These are phyloP conservation scores for Euphrasia confusa DNA, from an alignment of 257 asterid genomes.

Conservation along the genomic window DNA sequence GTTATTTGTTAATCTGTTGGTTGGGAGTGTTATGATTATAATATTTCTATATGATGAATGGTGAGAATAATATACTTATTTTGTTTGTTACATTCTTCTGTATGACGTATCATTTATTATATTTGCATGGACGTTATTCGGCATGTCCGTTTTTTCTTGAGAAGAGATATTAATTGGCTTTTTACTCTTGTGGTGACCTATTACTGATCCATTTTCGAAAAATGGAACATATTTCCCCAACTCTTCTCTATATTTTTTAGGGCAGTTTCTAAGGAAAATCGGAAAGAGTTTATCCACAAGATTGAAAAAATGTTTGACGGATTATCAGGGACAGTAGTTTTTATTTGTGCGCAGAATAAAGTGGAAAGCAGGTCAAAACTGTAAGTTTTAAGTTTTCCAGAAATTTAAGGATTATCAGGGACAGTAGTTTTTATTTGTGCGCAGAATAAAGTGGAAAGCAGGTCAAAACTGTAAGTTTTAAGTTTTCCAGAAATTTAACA, in stretches of 20 bases:
- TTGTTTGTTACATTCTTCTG: too few species aligned
- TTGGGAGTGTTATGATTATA: too few species aligned
- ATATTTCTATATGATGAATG: too few species aligned
- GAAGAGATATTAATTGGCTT: background rate
- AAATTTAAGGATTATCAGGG: slow-evolving; percentile 46
- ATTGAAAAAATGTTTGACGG: slow-evolving; percentile 79
- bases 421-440: slow-evolving; percentile 82
- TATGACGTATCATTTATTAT: background rate
- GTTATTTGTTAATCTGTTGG: too few species aligned
- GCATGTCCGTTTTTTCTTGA: background rate
- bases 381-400: slow-evolving; percentile 44
- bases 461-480: slow-evolving; percentile 66
- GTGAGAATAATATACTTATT: too few species aligned
- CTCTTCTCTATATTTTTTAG: slow-evolving; percentile 71
- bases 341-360: slow-evolving; percentile 86
- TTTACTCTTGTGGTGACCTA: background rate
- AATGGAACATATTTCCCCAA: slow-evolving; percentile 47
- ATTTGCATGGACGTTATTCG: background rate
- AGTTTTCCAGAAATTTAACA: background rate
- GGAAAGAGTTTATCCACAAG: slow-evolving; percentile 62
- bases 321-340: slow-evolving; percentile 64
- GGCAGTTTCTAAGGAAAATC: slow-evolving; percentile 62
- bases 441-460: slow-evolving; percentile 63
- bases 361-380: slow-evolving; percentile 56
- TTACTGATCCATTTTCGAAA: slow-evolving; percentile 1